These are phyloP conservation scores for Rutidosis leptorrhynchoides DNA, from an alignment of 129 eudicot genomes.

Conservation along the genomic window DNA sequence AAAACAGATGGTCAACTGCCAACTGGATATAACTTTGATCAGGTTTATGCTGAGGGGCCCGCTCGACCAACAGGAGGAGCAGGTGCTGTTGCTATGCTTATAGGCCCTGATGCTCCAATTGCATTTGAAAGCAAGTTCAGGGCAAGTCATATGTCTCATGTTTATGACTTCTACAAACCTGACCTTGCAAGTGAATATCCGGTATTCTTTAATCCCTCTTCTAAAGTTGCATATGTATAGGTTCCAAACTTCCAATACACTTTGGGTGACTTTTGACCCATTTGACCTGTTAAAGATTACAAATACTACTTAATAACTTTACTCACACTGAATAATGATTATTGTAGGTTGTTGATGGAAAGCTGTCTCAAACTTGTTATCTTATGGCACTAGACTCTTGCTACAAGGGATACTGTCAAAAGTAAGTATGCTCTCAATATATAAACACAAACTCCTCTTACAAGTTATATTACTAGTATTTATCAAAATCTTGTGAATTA, in stretches of 20 bases:
- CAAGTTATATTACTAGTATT: neutral
- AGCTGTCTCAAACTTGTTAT: constrained; percentile 95
- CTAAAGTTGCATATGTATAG: neutral
- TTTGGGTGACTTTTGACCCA: neutral
- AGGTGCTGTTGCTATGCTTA: constrained; percentile 92
- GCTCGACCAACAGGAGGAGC: constrained; percentile 99
- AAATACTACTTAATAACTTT: constrained; percentile 10
- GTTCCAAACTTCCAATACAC: no score
- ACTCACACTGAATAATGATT: constrained; percentile 10
- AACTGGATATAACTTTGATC: constrained; percentile 25
- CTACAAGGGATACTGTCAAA: constrained; percentile 68
- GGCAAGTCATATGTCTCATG: constrained; percentile 96
- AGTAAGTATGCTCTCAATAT: constrained; percentile 43
- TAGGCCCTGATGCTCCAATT: constrained; percentile 96
- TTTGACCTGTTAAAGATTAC: neutral
- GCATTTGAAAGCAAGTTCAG: constrained; percentile 93
- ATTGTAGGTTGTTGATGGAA: constrained; percentile 92
- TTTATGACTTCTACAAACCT: constrained; percentile 93
- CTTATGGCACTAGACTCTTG: constrained; percentile 97
- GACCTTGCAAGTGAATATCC: constrained; percentile 98
- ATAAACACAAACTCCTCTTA: neutral
- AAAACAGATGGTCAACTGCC: neutral
- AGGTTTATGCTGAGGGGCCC: constrained; percentile 99
- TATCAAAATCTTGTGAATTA: constrained; percentile 15
- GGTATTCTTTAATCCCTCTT: constrained; percentile 39